phyloP scores from a whole-genome alignment of 2,329 filamentous ascomycete genomes.

The Didymella pomorum region DNA sequence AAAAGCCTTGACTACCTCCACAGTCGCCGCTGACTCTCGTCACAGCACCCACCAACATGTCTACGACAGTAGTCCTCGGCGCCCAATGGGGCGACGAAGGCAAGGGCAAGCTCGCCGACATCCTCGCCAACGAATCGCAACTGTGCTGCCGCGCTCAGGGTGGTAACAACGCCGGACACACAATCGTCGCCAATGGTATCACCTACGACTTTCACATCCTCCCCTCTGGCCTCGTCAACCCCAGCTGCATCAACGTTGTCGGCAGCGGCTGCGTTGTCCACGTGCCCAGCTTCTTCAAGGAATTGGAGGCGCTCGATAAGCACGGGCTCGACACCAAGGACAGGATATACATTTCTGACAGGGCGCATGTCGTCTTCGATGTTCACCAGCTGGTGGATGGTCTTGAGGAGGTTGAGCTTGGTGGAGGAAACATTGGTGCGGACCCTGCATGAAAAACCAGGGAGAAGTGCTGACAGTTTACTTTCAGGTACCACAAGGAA shows the following conservation, averaged over 20 bases:
- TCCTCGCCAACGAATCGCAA: conserved; percentile 61
- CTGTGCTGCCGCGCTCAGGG: conserved; percentile 67
- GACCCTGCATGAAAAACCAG: conserved; percentile 20
- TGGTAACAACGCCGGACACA: conserved; percentile 66
- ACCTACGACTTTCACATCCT: conserved; percentile 56
- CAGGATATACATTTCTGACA: conserved; percentile 70
- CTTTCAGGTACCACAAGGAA: conserved; percentile 61
- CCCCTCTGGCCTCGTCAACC: conserved; percentile 73
- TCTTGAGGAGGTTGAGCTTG: conserved; percentile 66
- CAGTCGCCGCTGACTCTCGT: conserved; percentile 24
- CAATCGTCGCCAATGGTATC: conserved; percentile 55
- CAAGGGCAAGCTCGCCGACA: conserved; percentile 68
- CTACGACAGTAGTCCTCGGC: conserved; percentile 66
- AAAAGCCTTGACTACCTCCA: conserved; percentile 21
- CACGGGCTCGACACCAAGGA: conserved; percentile 67
- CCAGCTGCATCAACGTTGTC: conserved; percentile 75
- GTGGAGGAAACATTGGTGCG: conserved; percentile 55
- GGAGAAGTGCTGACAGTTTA: conserved; percentile 34
- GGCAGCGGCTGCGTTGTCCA: conserved; percentile 72
- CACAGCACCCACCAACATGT: conserved; percentile 40
- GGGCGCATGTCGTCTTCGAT: conserved; percentile 70
- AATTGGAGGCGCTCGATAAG: conserved; percentile 66
- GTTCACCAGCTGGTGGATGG: conserved; percentile 74
- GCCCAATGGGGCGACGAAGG: conserved; percentile 68
- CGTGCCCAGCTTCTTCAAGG: conserved; percentile 71